Evolutionary conservation across 2,329 filamentous ascomycete genomes (phyloP), one percentile per base, ranked within the genome.

Genomic region (Ophiobolus disseminans): DNA sequence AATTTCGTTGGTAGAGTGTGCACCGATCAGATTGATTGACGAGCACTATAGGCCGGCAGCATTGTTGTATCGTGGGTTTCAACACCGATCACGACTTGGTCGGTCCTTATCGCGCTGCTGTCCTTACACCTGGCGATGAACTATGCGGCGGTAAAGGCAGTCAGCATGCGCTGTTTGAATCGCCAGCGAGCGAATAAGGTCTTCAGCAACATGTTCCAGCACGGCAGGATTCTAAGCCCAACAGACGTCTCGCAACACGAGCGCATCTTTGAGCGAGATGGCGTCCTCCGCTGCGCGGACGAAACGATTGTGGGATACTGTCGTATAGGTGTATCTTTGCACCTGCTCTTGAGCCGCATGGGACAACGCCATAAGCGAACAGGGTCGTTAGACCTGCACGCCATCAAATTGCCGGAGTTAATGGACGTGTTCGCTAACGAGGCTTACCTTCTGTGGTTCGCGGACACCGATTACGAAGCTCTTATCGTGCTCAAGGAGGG

Each of bases 81-180:
- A 41, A 85, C 86, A 39, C 85, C 86, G 46, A 72, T 79, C 11
- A 84, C 86, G 8, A 96, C 94, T 28, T 92, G 91, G 84, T 78
- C 77, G 37, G 79, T 87, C 48, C 85, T 96, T 75, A 74, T 92
- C 1, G 55, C 84, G 2, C 82, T 97, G 16, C 82, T 97, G 13
- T 77, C 84, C 10, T 76, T 89, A 5, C 94, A 97, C 72, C 81
- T 97, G 5, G 83, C 81, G 66, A 91, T 89, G 62, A 97, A 97
- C 72, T 93, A 95, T 72, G 80, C 85, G 25, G 94, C 91, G 32
- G 93, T 99, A 4, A 82, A 87, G 53, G 82, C 88, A 39, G 92
- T 99, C 13, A 86, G 85, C 68, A 90, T 97, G 86, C 83, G 83
- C 30, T 90, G 85, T 5, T 79, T 97, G 26, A 97, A 96, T 74